Conservation (phyloP, 2,329 filamentous ascomycete species). For the Pseudogymnoascus sp. region DNA sequence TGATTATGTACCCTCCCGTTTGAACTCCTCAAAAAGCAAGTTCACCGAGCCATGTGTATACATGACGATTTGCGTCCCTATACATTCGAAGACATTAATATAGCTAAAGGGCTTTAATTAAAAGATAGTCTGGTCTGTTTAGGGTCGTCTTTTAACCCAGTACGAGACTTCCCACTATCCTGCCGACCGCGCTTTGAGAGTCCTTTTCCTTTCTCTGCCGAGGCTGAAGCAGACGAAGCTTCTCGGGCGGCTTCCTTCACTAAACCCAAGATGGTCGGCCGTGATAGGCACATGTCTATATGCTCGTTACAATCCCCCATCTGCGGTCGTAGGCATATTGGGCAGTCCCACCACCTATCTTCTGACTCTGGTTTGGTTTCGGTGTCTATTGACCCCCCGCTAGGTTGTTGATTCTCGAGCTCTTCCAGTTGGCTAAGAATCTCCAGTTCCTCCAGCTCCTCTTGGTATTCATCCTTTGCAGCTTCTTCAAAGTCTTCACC, state of each 20-base stretch:
- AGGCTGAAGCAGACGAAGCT: slow-evolving; percentile 11
- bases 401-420: slow-evolving; percentile 33
- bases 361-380: slow-evolving; percentile 17
- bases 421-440: slow-evolving; percentile 53
- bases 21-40: neutral
- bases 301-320: slow-evolving; percentile 74
- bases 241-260: slow-evolving; percentile 65
- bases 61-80: neutral
- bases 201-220: neutral
- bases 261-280: slow-evolving; percentile 58
- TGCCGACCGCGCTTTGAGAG: neutral
- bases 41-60: neutral
- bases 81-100: neutral
- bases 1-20: neutral
- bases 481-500: slow-evolving; percentile 60
- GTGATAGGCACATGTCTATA: slow-evolving; percentile 84
- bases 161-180: neutral
- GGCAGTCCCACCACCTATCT: slow-evolving; percentile 71
- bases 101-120: neutral
- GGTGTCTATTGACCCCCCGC: neutral
- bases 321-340: slow-evolving; percentile 77
- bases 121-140: slow-evolving; percentile 6
- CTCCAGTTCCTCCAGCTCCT: slow-evolving; percentile 56
- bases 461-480: slow-evolving; percentile 51
- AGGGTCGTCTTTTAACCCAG: neutral